phyloP scores from a whole-genome alignment of 306 rosid species.

The Cucurbita moschata region DNA sequence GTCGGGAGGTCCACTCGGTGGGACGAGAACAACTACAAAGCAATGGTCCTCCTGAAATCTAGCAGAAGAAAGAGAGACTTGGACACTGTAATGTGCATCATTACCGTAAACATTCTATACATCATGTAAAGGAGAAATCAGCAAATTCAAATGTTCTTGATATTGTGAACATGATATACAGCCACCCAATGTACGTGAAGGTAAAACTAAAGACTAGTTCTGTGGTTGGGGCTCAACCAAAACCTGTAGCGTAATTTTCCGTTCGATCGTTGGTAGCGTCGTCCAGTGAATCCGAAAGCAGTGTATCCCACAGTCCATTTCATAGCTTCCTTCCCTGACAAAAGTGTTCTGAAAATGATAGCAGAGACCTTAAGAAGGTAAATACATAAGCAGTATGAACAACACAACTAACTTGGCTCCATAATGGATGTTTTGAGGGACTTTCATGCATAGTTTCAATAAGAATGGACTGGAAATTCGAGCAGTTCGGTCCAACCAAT shows the following conservation, averaged over 20 bases:
- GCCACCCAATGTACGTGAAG: neutral
- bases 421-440: too few relatives aligned
- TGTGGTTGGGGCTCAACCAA: neutral
- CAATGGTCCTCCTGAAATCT: neutral
- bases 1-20: neutral
- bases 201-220: neutral
- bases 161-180: slow-evolving; percentile 1
- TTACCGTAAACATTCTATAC: neutral
- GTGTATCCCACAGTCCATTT: neutral
- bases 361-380: neutral
- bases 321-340: neutral
- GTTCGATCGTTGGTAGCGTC: neutral
- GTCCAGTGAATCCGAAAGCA: neutral
- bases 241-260: neutral
- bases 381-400: neutral
- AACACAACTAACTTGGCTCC: neutral
- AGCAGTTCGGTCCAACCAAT: neutral
- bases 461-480: neutral
- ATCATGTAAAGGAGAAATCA: neutral
- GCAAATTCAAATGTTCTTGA: neutral
- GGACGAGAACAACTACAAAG: neutral
- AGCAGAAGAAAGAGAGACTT: neutral
- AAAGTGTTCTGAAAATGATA: neutral
- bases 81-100: neutral
- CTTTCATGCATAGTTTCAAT: neutral